Evolutionary conservation across 2,329 filamentous ascomycete genomes (phyloP).

Genomic region (Aspergillus ustus): DNA sequence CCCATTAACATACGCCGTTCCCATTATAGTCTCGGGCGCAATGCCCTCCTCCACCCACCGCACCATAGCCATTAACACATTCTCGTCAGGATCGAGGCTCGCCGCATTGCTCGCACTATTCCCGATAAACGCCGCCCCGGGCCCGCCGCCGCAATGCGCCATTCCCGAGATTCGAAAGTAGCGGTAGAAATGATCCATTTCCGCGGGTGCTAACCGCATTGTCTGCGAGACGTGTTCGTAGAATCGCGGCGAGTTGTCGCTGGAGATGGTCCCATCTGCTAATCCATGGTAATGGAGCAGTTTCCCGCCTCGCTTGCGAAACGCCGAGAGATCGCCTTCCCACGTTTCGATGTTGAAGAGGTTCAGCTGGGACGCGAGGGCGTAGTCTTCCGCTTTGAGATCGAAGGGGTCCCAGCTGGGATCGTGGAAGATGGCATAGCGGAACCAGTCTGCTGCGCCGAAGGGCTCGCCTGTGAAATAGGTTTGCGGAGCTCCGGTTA

Average conservation of each 20-base stretch:
- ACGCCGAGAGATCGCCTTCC: conserved; percentile 46
- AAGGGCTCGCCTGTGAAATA: conserved; percentile 20
- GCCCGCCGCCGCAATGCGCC: conserved; percentile 12
- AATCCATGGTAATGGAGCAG: conserved; percentile 42
- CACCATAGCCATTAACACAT: conserved; percentile 15
- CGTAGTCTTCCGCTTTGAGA: conserved; percentile 18
- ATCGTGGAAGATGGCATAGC: conserved; percentile 29
- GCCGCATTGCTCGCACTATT: conserved; percentile 3
- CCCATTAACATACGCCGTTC: conserved; percentile 15
- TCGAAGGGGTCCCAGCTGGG: conserved; percentile 35
- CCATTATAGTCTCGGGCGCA: conserved; percentile 9
- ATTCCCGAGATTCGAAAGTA: conserved; percentile 19
- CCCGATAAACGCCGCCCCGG: conserved; percentile 14
- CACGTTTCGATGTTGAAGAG: conserved; percentile 32
- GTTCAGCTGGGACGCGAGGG: conserved; percentile 30
- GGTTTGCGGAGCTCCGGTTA: conserved; percentile 1
- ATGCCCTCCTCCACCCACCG: conserved; percentile 15
- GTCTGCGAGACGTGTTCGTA: conserved; percentile 7
- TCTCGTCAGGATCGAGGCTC: background rate
- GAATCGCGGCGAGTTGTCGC: conserved; percentile 14
- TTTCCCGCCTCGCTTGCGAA: conserved; percentile 44
- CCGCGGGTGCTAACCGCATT: conserved; percentile 2
- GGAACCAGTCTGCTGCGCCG: conserved; percentile 22
- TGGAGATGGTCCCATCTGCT: conserved; percentile 20
- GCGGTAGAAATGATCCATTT: conserved; percentile 14